Base-by-base conservation (phyloP, 2,329 filamentous ascomycete genomes). In the Diaporthe australafricana region DNA sequence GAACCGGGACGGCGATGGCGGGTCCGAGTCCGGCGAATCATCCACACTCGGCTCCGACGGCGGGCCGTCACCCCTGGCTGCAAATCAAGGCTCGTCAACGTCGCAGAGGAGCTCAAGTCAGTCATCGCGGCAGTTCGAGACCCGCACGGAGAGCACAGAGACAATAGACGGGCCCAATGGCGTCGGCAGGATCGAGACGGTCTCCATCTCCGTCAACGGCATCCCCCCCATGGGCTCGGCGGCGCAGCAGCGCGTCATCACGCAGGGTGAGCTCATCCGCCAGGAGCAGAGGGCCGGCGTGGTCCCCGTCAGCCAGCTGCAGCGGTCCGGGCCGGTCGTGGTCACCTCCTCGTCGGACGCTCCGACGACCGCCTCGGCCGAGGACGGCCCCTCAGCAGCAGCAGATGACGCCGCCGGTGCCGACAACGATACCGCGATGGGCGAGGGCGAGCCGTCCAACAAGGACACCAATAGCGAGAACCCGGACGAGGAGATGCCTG, bases 201-300 rank as follows among this genome's bases (percentile, higher is more conserved):
- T 95, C 16, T 92, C 91, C 1, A 92, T 95, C 17, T 92, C 90
- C 22, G 86, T 94, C 47, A 95, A 94, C 77, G 92, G 92, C 16
- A 86, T 92, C 57, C 86, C 88, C 0, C 90, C 88, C 9, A 87
- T 86, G 73, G 83, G 83, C 70, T 81, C 84, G 5, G 77, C 76
- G 30, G 69, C 72, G 68, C 70, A 77, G 69, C 77, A 79, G 75
- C 79, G 87, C 53, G 93, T 89, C 38, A 89, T 95, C 67, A 95
- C 93, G 0, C 94, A 97, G 81, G 94, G 94, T 60, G 94, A 97
- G 81, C 86, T 97, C 27, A 85, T 97, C 30, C 87, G 94, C n/a
- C 93, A 96, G 81, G 94, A 97, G 80, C 94, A 97, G 82, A 90
- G 93, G 78, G 92, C 93, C 1, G 93, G 93, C 47, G 90, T 96